Conservation (phyloP, 2,329 filamentous ascomycete genomes). For the Alternaria arbusti region DNA sequence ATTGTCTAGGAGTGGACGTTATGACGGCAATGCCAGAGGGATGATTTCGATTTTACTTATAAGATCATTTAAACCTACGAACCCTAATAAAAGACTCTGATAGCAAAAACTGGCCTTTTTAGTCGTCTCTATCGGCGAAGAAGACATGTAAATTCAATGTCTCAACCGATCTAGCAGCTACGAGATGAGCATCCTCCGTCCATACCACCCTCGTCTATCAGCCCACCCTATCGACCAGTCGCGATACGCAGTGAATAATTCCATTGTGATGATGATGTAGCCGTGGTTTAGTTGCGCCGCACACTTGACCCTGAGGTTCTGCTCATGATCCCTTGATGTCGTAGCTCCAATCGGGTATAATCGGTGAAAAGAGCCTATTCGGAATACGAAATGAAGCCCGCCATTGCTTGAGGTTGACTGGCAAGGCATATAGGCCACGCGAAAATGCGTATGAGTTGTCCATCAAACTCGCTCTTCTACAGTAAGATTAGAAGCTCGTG, state of each 20-base stretch:
- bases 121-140: background rate
- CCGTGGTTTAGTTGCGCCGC: background rate
- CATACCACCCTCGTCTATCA: background rate
- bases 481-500: background rate
- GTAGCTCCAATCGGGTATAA: background rate
- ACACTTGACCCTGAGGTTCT: background rate
- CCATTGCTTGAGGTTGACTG: background rate
- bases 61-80: background rate
- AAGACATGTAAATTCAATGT: background rate
- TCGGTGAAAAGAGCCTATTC: background rate
- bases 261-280: background rate
- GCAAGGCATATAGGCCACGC: background rate
- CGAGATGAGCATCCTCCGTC: background rate
- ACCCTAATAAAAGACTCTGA: background rate
- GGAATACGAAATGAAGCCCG: background rate
- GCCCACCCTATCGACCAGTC: background rate
- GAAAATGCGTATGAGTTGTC: background rate
- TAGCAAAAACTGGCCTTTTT: background rate
- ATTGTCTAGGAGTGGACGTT: slow-evolving; percentile 24
- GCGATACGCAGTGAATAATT: background rate
- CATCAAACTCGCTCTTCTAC: background rate
- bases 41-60: background rate
- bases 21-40: background rate
- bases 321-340: background rate
- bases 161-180: background rate